Percentiles rank a stretch among this genome's conserved stretches.
Conservation (phyloP, 495 filamentous ascomycete genomes). For the Letharia lupina region DNA sequence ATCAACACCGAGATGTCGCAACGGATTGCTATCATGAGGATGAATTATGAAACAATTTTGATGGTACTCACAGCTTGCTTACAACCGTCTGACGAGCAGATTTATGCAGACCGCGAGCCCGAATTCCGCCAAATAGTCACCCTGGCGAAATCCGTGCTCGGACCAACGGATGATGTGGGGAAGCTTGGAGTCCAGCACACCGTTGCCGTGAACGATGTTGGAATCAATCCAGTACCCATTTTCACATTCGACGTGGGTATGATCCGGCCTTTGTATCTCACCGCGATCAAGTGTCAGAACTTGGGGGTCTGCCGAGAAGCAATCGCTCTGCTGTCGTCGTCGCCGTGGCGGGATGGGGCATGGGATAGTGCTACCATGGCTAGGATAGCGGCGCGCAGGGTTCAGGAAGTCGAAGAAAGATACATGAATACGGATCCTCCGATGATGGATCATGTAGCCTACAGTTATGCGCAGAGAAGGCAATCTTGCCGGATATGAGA, state of each 20-base stretch:
- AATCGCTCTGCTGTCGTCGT: slow-evolving; percentile 31
- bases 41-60: slow-evolving; percentile 10
- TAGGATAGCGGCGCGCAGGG: slow-evolving; percentile 16
- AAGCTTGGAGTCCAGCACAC: background rate
- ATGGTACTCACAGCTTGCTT: slow-evolving; percentile 10
- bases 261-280: slow-evolving; percentile 45
- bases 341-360: slow-evolving; percentile 44
- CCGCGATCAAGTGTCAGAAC: slow-evolving; percentile 50
- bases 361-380: slow-evolving; percentile 35
- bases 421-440: background rate
- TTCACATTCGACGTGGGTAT: slow-evolving; percentile 13
- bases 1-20: background rate
- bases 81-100: background rate
- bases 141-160: slow-evolving; percentile 14
- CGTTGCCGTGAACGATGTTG: background rate
- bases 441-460: background rate
- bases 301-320: slow-evolving; percentile 37
- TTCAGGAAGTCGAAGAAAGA: background rate
- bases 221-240: background rate
- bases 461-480: background rate
- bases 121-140: slow-evolving; percentile 4
- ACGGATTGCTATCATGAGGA: slow-evolving; percentile 10
- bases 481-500: too few species aligned
- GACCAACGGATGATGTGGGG: background rate
- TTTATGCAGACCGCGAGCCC: slow-evolving; percentile 5